Base-by-base conservation (phyloP, 2,329 filamentous ascomycete genomes). In the Apiospora sp. region DNA sequence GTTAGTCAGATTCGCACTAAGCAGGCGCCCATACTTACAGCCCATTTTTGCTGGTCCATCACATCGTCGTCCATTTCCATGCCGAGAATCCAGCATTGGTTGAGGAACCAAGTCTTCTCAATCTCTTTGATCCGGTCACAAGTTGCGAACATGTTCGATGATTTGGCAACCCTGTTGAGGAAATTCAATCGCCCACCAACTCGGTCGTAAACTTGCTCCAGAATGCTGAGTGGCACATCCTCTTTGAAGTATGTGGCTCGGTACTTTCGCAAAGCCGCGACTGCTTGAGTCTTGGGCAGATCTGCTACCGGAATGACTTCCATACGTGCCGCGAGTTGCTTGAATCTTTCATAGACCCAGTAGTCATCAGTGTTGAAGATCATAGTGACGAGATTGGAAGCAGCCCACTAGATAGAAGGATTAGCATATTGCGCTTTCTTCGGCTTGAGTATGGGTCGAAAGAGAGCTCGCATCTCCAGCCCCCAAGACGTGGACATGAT, bases 351-450 rank as follows among this genome's bases (percentile, higher is more conserved):
- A 79, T 98, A 98, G 0, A 99, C 93, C 96, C 96, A 99, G 83
- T 98, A 99, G 81, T 98, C 96, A 82, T 99, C 96, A 71, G 92
- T 95, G 83, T 98, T 98, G 84, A 99, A 95, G 46, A 99, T 92
- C 87, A 94, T 90, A 0, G 96, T 98, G 43, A 97, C 94, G 12
- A 99, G 88, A 75, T 94, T 96, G 27, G 93, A 91, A 1, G 96
- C 96, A 1, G 96, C 96, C 96, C 96, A 99, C 82, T 96, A 51
- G 27, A 70, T n/a, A 14, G 13, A 34, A 30, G 4, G 19, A 34
- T 68, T 34, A 68, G 43, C 41, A 48, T n/a, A 64, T 14, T 14
- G 30, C 46, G 30, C 13, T 64, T n/a, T n/a, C 3, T 22, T 34
- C 12, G n/a, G 34, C 58, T 64, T 41, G 34, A 64, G 19, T n/a